Conservation (phyloP, 495 filamentous ascomycete species). For the Venustampulla echinocandica region DNA sequence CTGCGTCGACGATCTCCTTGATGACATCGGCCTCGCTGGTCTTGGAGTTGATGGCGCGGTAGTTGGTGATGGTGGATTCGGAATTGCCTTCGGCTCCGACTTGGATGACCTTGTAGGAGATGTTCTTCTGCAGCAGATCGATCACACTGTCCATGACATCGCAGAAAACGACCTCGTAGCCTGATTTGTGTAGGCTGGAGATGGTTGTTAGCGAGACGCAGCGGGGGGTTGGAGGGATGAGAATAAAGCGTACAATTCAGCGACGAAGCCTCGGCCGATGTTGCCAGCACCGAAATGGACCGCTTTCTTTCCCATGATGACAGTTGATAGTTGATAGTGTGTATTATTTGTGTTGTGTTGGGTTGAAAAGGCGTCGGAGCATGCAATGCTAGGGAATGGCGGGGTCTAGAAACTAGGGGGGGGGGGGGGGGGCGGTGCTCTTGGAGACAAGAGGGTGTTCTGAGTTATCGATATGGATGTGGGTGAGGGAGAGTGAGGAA, state of each 20-base stretch:
- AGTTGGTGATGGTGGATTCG: slow-evolving; percentile 79
- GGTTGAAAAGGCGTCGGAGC: too few relatives aligned
- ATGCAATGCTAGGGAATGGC: too few relatives aligned
- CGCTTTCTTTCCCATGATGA: slow-evolving; percentile 53
- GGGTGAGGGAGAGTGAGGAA: too few relatives aligned
- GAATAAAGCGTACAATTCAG: slow-evolving; percentile 16
- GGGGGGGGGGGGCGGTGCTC: too few relatives aligned
- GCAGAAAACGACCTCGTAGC: slow-evolving; percentile 89
- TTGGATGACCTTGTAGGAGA: slow-evolving; percentile 84
- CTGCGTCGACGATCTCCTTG: slow-evolving; percentile 75
- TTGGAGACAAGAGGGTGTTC: too few relatives aligned
- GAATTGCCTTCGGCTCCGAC: slow-evolving; percentile 78
- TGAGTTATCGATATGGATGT: too few relatives aligned
- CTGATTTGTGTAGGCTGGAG: slow-evolving; percentile 67
- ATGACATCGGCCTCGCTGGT: slow-evolving; percentile 70
- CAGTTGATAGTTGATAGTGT: neutral
- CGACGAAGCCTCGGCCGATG: slow-evolving; percentile 48
- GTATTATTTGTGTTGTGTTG: neutral
- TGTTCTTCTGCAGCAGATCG: slow-evolving; percentile 58
- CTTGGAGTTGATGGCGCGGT: slow-evolving; percentile 91
- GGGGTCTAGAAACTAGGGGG: too few relatives aligned
- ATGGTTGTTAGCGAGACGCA: neutral
- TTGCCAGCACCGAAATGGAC: slow-evolving; percentile 93
- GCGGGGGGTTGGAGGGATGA: neutral
- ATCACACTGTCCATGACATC: slow-evolving; percentile 83